phyloP scores from a whole-genome alignment of 768 basidiomycete species.

The Tulasnella calospora region DNA sequence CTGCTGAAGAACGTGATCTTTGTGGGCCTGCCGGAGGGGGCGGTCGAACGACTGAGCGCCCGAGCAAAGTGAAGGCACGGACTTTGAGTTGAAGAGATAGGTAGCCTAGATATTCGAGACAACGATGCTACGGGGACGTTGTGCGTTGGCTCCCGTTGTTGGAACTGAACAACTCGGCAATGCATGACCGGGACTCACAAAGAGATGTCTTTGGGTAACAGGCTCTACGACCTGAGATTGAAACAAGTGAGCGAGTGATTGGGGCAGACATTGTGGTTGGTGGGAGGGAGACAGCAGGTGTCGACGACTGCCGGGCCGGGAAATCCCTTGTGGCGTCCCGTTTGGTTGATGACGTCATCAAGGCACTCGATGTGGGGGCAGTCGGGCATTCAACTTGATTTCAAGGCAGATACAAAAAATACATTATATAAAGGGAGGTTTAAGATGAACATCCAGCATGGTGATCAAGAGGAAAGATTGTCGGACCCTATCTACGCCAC shows the following conservation, averaged over 20 bases:
- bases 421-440: not conserved
- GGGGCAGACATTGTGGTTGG: not conserved
- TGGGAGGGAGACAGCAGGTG: not conserved
- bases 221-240: not conserved
- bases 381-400: not conserved
- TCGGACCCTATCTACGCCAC: not conserved
- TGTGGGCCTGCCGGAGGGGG: not conserved
- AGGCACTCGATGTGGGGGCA: not conserved
- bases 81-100: not conserved
- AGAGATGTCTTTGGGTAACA: not conserved
- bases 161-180: not conserved
- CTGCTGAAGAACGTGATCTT: slow-evolving; percentile 10
- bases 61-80: not conserved
- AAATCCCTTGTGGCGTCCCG: not conserved
- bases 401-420: not conserved
- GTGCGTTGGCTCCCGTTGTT: not conserved
- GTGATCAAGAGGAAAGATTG: not conserved
- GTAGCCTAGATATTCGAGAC: not conserved
- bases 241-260: not conserved
- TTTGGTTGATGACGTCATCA: not conserved
- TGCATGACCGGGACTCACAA: not conserved
- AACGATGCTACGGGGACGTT: not conserved
- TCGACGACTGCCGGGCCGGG: not conserved
- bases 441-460: not conserved
- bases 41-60: not conserved